Conservation (phyloP, 768 basidiomycete species). For the Tricholoma bakamatsutake region DNA sequence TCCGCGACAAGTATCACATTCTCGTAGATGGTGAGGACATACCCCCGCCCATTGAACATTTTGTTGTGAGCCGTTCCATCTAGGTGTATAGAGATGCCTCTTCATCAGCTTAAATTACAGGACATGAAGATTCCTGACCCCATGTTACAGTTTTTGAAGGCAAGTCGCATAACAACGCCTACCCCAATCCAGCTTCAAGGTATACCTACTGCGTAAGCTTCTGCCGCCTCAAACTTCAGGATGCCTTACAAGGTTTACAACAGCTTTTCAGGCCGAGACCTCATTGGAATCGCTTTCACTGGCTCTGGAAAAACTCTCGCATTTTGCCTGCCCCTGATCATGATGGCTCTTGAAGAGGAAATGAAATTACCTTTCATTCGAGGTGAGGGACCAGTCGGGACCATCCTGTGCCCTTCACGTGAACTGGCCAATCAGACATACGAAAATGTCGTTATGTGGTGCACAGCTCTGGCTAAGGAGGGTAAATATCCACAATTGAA, state of each 20-base stretch:
- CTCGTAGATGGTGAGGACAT: constrained; percentile 91
- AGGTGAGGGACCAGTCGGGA: constrained; percentile 96
- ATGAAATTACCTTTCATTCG: constrained; percentile 81
- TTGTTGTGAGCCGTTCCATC: constrained; percentile 44
- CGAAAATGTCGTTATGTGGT: constrained; percentile 90
- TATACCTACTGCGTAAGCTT: constrained; percentile 86
- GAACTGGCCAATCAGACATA: constrained; percentile 97
- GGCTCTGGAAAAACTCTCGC: constrained; percentile 99
- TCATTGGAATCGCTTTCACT: constrained; percentile 99
- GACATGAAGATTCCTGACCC: constrained; percentile 98
- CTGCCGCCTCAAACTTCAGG: constrained; percentile 4
- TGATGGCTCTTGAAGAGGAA: constrained; percentile 95
- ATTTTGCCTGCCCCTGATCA: constrained; percentile 95
- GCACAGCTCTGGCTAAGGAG: constrained; percentile 70
- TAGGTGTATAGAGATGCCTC: constrained; percentile 6
- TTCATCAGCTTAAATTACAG: constrained; percentile 30
- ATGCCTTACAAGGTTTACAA: constrained; percentile 13
- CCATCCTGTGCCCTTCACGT: constrained; percentile 94
- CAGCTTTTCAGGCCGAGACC: constrained; percentile 92
- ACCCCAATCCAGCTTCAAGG: constrained; percentile 98
- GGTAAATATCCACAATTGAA: constrained; percentile 83
- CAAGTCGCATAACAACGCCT: constrained; percentile 79
- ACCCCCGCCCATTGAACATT: constrained; percentile 89
- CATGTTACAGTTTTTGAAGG: constrained; percentile 76
- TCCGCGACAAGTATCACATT: constrained; percentile 92